A percentile compares a stretch with the other conserved stretches of the same genome.
These are phyloP conservation scores for Geosiphon pyriformis DNA, from an alignment of 192 early-diverging fungal species.

Conservation along the genomic window DNA sequence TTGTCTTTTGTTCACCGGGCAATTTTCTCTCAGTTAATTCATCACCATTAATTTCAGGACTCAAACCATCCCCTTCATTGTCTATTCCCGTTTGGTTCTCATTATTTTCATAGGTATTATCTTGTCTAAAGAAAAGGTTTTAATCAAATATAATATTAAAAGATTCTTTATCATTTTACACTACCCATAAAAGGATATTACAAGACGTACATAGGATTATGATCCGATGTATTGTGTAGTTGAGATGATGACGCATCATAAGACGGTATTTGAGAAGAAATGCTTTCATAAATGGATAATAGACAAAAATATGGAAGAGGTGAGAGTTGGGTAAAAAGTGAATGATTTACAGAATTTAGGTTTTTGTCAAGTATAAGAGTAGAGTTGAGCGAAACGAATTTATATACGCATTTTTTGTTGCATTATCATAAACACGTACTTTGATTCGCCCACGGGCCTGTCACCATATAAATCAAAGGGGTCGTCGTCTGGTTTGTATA, in stretches of 20 bases:
- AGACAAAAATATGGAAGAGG: background rate
- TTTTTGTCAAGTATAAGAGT: no score
- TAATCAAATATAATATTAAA: no score
- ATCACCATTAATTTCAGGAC: background rate
- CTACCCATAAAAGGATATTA: background rate
- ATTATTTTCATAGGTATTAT: background rate
- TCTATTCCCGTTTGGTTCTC: background rate
- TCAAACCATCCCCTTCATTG: no score
- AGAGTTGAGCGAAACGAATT: no score
- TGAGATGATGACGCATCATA: background rate
- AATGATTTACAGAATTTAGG: no score
- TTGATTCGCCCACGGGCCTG: background rate
- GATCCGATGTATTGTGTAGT: background rate
- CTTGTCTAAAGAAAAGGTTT: no score
- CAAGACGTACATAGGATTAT: background rate
- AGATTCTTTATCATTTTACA: no score
- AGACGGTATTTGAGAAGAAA: background rate
- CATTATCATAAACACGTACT: background rate
- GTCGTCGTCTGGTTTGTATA: constrained; percentile 12
- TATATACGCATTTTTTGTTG: background rate
- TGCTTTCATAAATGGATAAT: background rate
- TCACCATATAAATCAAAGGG: constrained; percentile 21
- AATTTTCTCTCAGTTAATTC: background rate
- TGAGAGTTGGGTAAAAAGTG: background rate
- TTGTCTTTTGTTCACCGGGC: background rate